Conservation (phyloP, 495 filamentous ascomycete species). For the Talaromyces nanjingensis region DNA sequence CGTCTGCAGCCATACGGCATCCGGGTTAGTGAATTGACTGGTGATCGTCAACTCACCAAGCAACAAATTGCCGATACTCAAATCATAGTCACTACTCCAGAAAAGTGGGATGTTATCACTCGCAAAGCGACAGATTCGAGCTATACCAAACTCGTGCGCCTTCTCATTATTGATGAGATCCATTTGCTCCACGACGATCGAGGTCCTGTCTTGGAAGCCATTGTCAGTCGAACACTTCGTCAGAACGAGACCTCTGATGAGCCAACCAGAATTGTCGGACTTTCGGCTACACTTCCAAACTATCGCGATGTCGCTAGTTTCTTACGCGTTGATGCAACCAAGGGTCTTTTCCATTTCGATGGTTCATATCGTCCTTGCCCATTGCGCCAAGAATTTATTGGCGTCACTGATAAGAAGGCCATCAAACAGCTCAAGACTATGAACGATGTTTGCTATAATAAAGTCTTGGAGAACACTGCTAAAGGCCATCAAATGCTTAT, state of each 20-base stretch:
- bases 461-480: slow-evolving; percentile 75
- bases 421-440: slow-evolving; percentile 99
- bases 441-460: slow-evolving; percentile 98
- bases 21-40: slow-evolving; percentile 83
- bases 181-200: slow-evolving; percentile 96
- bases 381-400: slow-evolving; percentile 93
- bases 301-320: slow-evolving; percentile 96
- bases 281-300: slow-evolving; percentile 94
- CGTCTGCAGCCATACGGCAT: slow-evolving; percentile 91
- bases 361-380: slow-evolving; percentile 90
- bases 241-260: slow-evolving; percentile 90
- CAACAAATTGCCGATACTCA: slow-evolving; percentile 91
- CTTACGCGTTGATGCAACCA: slow-evolving; percentile 78
- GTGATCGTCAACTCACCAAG: slow-evolving; percentile 98
- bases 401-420: slow-evolving; percentile 93
- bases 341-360: slow-evolving; percentile 94
- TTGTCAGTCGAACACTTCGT: slow-evolving; percentile 90
- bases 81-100: slow-evolving; percentile 96
- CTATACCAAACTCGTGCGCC: slow-evolving; percentile 91
- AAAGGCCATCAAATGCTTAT: slow-evolving; percentile 75
- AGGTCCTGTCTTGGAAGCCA: slow-evolving; percentile 93
- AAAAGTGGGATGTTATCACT: slow-evolving; percentile 98
- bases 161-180: slow-evolving; percentile 97
- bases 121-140: slow-evolving; percentile 94
- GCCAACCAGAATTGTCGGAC: slow-evolving; percentile 80